Evolutionary conservation across 2,329 filamentous ascomycete species (phyloP), one percentile per base, ranked within the genome.

Genomic region (Penicillium olsonii): DNA sequence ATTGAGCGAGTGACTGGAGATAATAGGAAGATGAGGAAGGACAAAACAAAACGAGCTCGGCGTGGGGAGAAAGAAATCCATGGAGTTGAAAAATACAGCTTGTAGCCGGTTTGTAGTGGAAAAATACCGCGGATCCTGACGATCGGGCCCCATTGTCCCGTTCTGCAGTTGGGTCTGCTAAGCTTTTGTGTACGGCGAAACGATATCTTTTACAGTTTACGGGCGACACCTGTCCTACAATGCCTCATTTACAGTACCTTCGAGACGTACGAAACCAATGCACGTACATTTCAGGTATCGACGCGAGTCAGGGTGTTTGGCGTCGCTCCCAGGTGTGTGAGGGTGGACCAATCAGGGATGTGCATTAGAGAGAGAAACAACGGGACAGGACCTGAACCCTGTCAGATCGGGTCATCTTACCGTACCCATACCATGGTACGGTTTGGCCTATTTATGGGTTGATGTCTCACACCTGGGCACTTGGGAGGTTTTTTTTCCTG

Each of bases 1-100:
- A 45, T 35, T 29, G 47, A 50, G 47, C 47, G 47, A 50, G 42
- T 26, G 47, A 45, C 47, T 40, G 42, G 42, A 45, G 47, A 50
- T 8, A 37, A 20, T n/a, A 49, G 42, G 45, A 50, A 15, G 29
- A 5, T 29, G 37, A 37, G 40, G 15, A 26, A 22, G 47, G n/a
- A 22, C n/a, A 39, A 44, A 41, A 24, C 24, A 27, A 44, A 48
- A 49, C 40, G 42, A 50, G 15, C 38, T 37, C 18, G 42, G 37
- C 44, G 35, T 31, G 29, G 35, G 47, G 47, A 50, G 47, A 50
- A 49, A 45, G 42, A 50, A 49, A 27, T 22, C 27, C 5, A 31
- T 48, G 45, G 39, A 39, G 37, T 40, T 50, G 47, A 45, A 50
- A 50, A 50, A 39, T 50, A 50, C 47, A 17, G 47, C 33, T 35